These are phyloP conservation scores for Ottelia alismoides DNA, from an alignment of 106 monocot species.

Conservation along the genomic window DNA sequence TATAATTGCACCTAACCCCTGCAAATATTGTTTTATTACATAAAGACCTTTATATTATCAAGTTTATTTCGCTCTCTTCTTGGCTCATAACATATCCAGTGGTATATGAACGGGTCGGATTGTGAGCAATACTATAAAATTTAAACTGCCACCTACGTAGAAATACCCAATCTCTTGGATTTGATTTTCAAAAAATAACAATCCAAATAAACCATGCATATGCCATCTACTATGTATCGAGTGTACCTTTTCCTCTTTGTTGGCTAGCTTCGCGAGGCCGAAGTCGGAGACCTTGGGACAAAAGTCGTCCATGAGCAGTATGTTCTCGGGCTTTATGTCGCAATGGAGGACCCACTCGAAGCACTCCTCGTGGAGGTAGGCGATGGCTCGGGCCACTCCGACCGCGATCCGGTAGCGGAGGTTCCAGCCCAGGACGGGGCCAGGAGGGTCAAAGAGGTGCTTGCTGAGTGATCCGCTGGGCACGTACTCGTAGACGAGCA, in stretches of 20 bases:
- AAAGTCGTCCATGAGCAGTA: conserved; percentile 64
- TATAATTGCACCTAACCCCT: too few relatives aligned
- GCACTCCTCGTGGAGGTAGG: conserved; percentile 85
- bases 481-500: conserved; percentile 82
- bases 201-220: too few relatives aligned
- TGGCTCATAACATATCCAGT: too few relatives aligned
- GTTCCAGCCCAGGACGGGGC: conserved; percentile 40
- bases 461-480: conserved; percentile 67
- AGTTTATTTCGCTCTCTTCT: too few relatives aligned
- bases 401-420: conserved; percentile 62
- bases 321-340: conserved; percentile 91
- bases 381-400: conserved; percentile 69
- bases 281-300: conserved; percentile 87
- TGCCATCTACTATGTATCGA: too few relatives aligned
- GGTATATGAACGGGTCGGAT: too few relatives aligned
- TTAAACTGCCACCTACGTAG: too few relatives aligned
- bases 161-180: too few relatives aligned
- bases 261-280: conserved; percentile 58
- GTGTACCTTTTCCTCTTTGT: conserved; percentile 54
- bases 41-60: too few relatives aligned
- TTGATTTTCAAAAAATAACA: too few relatives aligned
- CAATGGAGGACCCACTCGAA: conserved; percentile 86
- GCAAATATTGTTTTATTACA: too few relatives aligned
- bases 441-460: conserved; percentile 29
- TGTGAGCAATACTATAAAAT: too few relatives aligned